These are phyloP conservation scores for Coleophoma cylindrospora DNA, from an alignment of 2,329 filamentous ascomycete genomes.

Conservation along the genomic window DNA sequence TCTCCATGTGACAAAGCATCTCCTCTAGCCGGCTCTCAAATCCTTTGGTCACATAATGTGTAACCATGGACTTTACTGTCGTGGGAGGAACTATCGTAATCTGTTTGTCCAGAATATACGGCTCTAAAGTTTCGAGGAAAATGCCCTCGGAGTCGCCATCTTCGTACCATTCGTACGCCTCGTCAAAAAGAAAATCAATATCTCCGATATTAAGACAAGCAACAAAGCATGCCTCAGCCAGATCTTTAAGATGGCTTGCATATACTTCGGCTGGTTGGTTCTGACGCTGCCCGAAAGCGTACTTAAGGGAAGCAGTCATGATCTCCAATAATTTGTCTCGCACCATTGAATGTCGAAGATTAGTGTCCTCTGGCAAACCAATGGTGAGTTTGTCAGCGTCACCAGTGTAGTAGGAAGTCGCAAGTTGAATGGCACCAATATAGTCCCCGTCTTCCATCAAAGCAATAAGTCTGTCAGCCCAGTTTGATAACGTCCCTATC, in stretches of 20 bases:
- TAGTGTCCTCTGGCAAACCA: slow-evolving; percentile 80
- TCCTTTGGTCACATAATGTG: slow-evolving; percentile 71
- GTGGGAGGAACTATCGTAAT: slow-evolving; percentile 74
- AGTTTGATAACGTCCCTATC: slow-evolving; percentile 89
- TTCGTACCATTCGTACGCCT: slow-evolving; percentile 86
- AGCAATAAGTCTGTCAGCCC: slow-evolving; percentile 89
- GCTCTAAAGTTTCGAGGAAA: slow-evolving; percentile 85
- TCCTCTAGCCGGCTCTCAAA: slow-evolving; percentile 80
- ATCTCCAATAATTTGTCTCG: slow-evolving; percentile 88
- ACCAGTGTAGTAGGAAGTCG: slow-evolving; percentile 87
- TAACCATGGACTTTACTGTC: slow-evolving; percentile 81
- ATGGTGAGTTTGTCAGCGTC: slow-evolving; percentile 92
- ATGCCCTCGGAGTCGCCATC: slow-evolving; percentile 67
- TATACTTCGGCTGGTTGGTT: slow-evolving; percentile 34
- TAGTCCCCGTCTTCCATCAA: slow-evolving; percentile 98
- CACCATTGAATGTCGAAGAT: slow-evolving; percentile 73
- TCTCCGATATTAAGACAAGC: slow-evolving; percentile 77
- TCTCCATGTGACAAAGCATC: slow-evolving; percentile 90
- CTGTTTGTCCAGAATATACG: slow-evolving; percentile 75
- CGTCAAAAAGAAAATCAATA: slow-evolving; percentile 81
- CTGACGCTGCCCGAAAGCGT: slow-evolving; percentile 69
- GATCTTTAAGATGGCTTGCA: slow-evolving; percentile 59
- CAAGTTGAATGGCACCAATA: slow-evolving; percentile 83
- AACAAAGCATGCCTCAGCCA: slow-evolving; percentile 78
- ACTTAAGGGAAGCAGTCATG: slow-evolving; percentile 85